Percentiles rank a stretch among this genome's conserved stretches.
Conservation (phyloP, 345 rosid species). For the Alliaria petiolata region DNA sequence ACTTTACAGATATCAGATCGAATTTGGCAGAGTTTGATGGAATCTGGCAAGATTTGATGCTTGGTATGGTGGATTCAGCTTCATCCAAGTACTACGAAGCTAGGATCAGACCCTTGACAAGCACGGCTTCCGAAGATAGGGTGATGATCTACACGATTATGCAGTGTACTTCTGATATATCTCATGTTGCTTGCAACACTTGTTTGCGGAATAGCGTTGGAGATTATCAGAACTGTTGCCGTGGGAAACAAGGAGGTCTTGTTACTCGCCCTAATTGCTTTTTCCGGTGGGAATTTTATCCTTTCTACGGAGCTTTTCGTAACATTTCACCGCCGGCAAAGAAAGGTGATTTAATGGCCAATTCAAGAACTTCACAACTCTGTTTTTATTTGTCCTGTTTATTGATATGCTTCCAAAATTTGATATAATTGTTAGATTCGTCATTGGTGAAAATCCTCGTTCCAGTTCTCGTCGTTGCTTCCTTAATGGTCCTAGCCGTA, state of each 20-base stretch:
- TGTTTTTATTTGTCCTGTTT: background rate
- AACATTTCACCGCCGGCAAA: background rate
- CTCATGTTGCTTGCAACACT: conserved; percentile 7
- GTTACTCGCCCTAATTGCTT: conserved; percentile 24
- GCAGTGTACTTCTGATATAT: conserved; percentile 35
- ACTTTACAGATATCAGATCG: background rate
- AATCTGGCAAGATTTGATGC: conserved; percentile 9
- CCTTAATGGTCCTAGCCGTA: background rate
- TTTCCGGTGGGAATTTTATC: conserved; percentile 22
- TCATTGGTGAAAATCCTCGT: background rate
- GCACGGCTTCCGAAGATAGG: background rate
- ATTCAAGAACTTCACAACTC: background rate
- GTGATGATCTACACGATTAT: conserved; percentile 16
- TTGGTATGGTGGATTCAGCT: background rate
- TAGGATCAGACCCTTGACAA: background rate
- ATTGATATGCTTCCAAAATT: background rate
- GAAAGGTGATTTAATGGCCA: background rate
- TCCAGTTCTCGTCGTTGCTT: background rate
- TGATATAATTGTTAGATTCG: too few species aligned
- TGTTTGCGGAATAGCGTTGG: conserved; percentile 14
- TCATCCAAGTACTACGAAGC: conserved; percentile 19
- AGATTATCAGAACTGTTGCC: conserved; percentile 18
- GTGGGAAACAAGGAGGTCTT: conserved; percentile 27
- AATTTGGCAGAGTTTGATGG: background rate
- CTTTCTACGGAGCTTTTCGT: conserved; percentile 9